Base-by-base conservation (phyloP, 2,329 filamentous ascomycete species). In the Rhynchosporium graminicola region DNA sequence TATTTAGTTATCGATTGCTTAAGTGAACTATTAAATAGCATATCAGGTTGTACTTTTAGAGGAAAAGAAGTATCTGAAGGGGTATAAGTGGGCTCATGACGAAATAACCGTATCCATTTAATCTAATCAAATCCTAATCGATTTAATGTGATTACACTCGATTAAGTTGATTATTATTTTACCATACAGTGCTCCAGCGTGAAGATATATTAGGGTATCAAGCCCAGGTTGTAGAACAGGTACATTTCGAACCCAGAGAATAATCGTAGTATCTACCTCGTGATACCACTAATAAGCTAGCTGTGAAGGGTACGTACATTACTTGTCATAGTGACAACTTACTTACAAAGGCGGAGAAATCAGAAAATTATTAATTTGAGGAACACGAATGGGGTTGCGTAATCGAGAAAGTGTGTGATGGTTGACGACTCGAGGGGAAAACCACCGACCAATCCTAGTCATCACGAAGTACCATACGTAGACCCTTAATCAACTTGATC, bases 271-370 rank as follows among this genome's bases (percentile, higher is more conserved):
- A 45, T n/a, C 26, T 43, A 20, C 38, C 52, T 45, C 26, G 38
- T 56, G 52, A 31, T 56, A 40, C 26, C 42, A 45, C 52, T 26
- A 56, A 57, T 57, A 29, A 31, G 15, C 26, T 45, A 46, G 6
- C 40, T n/a, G 29, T 57, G 54, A 57, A 40, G 54, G 40, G 26
- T 57, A 7, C 54, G 26, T 57, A 7, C 54, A 57, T 57, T 20
- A 40, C 54, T 31, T 57, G 54, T 57, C 54, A 57, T 40, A 20
- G 40, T 57, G 40, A 33, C 5, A 29, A 40, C 5, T 20, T 56
- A 56, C 52, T 38, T 57, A 45, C 40, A 57, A 40, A 33, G 8
- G 12, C 15, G 29, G 29, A 20, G 29, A 31, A 20, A 29, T 52
- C 54, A 13, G 40, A 33, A 15, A 13, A 57, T 46, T 33, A 26